Evolutionary conservation across 768 basidiomycete genomes (phyloP), one percentile per base, ranked within the genome.

Genomic region (Boletus reticuloceps): DNA sequence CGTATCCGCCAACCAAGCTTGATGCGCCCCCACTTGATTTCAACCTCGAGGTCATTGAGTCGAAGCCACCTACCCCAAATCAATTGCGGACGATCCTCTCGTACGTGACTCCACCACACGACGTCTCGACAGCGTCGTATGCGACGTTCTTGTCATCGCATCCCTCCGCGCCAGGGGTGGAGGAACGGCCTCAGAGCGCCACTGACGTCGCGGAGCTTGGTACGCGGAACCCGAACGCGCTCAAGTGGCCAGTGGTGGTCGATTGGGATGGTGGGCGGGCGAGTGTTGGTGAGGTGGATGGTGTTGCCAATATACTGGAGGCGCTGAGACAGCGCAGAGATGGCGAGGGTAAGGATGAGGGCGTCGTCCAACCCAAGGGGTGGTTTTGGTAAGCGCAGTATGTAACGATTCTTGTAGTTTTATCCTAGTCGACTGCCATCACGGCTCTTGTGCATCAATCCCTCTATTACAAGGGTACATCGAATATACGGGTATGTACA

Each of bases 191-290:
- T 0, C 74, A 81, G 8, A 79, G 69, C 27, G 60, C 79, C 0
- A 69, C 77, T 6, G 79, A 69, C 9, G 72, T 91, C 10, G 72
- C 72, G 3, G 70, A 77, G 29, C 75, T 89, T 11, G 87, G 76
- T 0, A 61, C 72, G 42, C 74, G 76, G 68, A 83, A 84, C 53
- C 86, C 84, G 1, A 76, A 75, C 14, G 82, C 81, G 16, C 69
- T 90, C 60, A 88, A 83, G 56, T 91, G 88, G 88, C 89, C 89
- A 0, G 79, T 91, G 44, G 86, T 91, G 0, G 89, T 91, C 2
- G 84, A 91, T 60, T 91, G 89, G 89, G 71, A 75, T 16, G 79
- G 75, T 22, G 89, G 89, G 2, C 77, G 77, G 40, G 87, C 82
- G 11, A 78, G 79, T 19, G 71, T 90, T 0, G 89, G 89, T 0